Evolutionary conservation across 352 stramenopile species (phyloP), one percentile per base, ranked within the genome.

Genomic region (Thraustochytrium striatum): DNA sequence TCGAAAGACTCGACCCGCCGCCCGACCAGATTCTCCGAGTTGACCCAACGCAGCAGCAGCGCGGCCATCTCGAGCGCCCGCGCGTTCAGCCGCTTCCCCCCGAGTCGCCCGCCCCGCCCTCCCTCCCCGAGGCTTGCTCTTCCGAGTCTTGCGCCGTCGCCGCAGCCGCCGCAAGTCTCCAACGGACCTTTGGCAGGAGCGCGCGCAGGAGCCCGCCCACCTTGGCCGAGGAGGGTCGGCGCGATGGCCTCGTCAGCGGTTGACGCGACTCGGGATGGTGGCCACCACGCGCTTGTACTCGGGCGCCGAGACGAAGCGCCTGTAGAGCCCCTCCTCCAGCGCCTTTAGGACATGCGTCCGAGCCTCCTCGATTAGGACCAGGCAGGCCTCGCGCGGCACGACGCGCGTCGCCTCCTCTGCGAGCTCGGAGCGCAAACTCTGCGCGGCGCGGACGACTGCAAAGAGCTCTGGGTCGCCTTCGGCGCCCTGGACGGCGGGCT

Each of bases 231-330:
- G n/a, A n/a, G n/a, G n/a, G n/a, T n/a, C n/a, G n/a, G n/a, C n/a
- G n/a, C n/a, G n/a, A n/a, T n/a, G n/a, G n/a, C n/a, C n/a, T n/a
- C n/a, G n/a, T n/a, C n/a, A n/a, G n/a, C n/a, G n/a, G n/a, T n/a
- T n/a, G n/a, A n/a, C n/a, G n/a, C n/a, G n/a, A n/a, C n/a, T n/a
- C 21, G 65, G 65, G 25, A 75, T 75, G 7, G 65, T 75, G 65
- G 65, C 44, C 3, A 75, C 25, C 41, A 75, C 52, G 35, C 41
- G 25, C 65, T 75, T 43, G 43, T 75, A 75, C 35, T 75, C 65
- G 16, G 65, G 44, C 21, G 19, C 28, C 7, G 13, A 13, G 39
- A 75, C n/a, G 47, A 75, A 75, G 28, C 68, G 32, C 36, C 39
- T 30, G 25, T 75, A 75, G 5, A 75, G 65, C 32, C 30, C 36